These are phyloP conservation scores for Vitis hybrid DNA, from an alignment of 177 flowering plant genomes.

Conservation along the genomic window DNA sequence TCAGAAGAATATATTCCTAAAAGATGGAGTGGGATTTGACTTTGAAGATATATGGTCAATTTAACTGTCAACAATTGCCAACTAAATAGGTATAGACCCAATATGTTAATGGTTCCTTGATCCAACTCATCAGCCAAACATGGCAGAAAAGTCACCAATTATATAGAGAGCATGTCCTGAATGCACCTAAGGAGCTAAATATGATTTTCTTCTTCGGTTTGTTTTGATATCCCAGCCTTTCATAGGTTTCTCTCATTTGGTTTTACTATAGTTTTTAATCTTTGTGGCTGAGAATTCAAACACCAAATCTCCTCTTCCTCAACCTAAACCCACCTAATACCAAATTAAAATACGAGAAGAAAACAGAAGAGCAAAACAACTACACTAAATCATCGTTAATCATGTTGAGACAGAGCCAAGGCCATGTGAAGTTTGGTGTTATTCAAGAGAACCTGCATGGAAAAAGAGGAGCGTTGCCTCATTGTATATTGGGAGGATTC, in stretches of 20 bases:
- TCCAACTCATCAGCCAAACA: too few relatives aligned
- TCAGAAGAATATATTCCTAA: background rate
- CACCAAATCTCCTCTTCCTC: conserved; percentile 8
- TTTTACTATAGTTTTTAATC: background rate
- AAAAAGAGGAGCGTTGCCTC: conserved; percentile 10
- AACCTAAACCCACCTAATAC: conserved; percentile 63
- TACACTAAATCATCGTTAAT: conserved; percentile 20
- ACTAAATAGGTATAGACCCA: conserved; percentile 37
- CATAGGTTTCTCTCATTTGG: background rate
- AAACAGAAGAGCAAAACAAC: conserved; percentile 38
- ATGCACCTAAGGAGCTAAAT: too few relatives aligned
- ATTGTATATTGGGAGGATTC: conserved; percentile 24
- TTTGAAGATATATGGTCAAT: conserved; percentile 26
- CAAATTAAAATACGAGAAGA: conserved; percentile 35
- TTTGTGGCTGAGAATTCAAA: background rate
- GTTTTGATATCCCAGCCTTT: background rate
- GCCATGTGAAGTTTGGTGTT: conserved; percentile 26
- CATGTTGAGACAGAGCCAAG: conserved; percentile 17
- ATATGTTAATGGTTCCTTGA: conserved; percentile 8
- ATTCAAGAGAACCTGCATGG: background rate
- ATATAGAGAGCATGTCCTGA: too few relatives aligned
- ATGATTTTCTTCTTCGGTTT: too few relatives aligned
- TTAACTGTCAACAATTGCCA: conserved; percentile 22
- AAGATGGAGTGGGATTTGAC: conserved; percentile 29
- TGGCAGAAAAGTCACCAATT: too few relatives aligned